These are phyloP conservation scores for Sonneratia caseolaris DNA, from an alignment of 345 rosid genomes.

Conservation along the genomic window DNA sequence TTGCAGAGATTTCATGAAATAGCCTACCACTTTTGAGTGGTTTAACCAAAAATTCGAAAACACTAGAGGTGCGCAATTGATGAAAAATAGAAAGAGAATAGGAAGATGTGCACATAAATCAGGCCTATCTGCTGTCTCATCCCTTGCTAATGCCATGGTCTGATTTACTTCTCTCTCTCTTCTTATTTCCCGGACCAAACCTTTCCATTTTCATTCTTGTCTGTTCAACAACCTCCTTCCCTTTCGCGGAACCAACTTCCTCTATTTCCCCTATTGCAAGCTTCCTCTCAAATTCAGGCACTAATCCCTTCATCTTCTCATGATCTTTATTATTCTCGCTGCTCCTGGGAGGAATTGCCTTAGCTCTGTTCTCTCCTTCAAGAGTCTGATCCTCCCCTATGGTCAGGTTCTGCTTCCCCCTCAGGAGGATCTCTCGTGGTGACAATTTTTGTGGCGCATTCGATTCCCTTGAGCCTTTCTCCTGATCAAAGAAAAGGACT, in stretches of 20 bases:
- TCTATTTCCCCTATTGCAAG: slow-evolving; percentile 21
- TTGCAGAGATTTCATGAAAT: background rate
- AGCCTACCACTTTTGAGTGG: background rate
- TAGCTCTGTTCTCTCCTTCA: slow-evolving; percentile 11
- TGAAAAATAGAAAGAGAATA: background rate
- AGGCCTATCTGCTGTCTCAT: slow-evolving; percentile 14
- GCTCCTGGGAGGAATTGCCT: slow-evolving; percentile 15
- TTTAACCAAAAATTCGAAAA: background rate
- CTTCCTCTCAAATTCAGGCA: slow-evolving; percentile 19
- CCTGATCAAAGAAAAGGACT: slow-evolving; percentile 88
- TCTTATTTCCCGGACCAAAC: slow-evolving; percentile 17
- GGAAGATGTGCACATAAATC: background rate
- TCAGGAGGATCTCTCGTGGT: slow-evolving; percentile 13
- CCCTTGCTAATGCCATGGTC: slow-evolving; percentile 27
- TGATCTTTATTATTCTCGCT: slow-evolving; percentile 12
- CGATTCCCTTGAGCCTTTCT: slow-evolving; percentile 23
- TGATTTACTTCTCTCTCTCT: slow-evolving; percentile 21
- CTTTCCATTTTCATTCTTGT: slow-evolving; percentile 17
- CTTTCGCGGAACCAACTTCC: slow-evolving; percentile 20
- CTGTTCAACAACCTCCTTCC: slow-evolving; percentile 18
- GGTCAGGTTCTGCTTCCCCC: slow-evolving; percentile 20
- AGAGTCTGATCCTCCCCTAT: slow-evolving; percentile 19
- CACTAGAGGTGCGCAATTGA: background rate
- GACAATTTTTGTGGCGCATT: slow-evolving; percentile 11
- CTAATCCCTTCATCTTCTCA: slow-evolving; percentile 13